Base-by-base conservation (phyloP, 331 rosid genomes). In the Acacia pycnantha region DNA sequence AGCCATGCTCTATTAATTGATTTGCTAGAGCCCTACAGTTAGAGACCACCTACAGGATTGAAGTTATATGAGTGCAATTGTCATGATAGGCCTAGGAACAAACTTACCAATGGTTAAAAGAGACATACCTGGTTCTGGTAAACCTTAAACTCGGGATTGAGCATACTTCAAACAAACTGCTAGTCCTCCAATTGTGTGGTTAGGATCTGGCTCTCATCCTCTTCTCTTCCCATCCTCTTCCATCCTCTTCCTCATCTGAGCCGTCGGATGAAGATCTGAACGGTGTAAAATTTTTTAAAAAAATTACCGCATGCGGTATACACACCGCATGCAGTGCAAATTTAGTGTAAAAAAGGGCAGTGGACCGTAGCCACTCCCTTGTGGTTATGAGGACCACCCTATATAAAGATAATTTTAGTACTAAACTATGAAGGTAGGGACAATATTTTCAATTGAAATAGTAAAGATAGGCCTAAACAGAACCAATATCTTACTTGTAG, bases 381-480 rank as follows among this genome's bases (percentile, higher is more conserved):
- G 89, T 95, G 97, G 86, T 93, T 93, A 85, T 93, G 99, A 81
- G 99, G 99, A 82, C 98, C 99, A 74, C 98, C 99, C 99, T 95
- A 84, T 21, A 69, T 40, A 41, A 40, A 19, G 43, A 83, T 29
- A 78, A 81, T 79, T 83, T 29, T 7, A 47, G 37, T 44, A 76
- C 77, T 74, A 77, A 73, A 56, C 82, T 70, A 79, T 35, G 35
- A 80, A 48, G 73, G 19, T 46, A 76, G 41, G 77, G 74, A 77
- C 58, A 76, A 59, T n/a, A 53, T 50, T 68, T 51, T 69, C 83
- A 64, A 79, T 24, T 37, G 46, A 80, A 70, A 69, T 29, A 75
- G 74, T 22, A 62, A 44, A 51, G 19, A 65, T 31, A 47, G 21
- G 82, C 77, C 37, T 65, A 46, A 70, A 54, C 37, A 83, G 81